phyloP scores from a whole-genome alignment of 1,284 basidiomycete genomes.

The Phellinidium pouzarii region DNA sequence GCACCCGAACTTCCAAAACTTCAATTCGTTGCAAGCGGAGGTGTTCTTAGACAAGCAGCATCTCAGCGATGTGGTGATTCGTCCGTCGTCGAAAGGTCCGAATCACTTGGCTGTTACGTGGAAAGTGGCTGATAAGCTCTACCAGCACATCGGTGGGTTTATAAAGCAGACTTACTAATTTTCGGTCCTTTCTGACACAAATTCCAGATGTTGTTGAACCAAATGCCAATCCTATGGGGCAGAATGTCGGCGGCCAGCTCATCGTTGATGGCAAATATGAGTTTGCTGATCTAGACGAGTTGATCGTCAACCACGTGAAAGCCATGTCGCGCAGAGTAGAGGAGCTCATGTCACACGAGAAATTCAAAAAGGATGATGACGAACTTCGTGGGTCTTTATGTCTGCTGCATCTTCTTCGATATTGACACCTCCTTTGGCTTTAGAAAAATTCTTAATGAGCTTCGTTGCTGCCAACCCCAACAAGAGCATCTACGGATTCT shows the following conservation, averaged over 20 bases:
- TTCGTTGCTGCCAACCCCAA: conserved; percentile 90
- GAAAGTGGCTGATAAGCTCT: conserved; percentile 97
- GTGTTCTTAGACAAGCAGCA: conserved; percentile 85
- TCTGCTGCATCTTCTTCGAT: conserved; percentile 9
- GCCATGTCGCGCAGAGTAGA: conserved; percentile 93
- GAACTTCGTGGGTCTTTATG: conserved; percentile 72
- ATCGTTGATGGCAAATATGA: conserved; percentile 78
- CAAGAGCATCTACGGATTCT: conserved; percentile 94
- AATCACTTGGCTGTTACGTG: conserved; percentile 97
- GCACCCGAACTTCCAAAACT: conserved; percentile 97
- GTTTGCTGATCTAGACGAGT: conserved; percentile 94
- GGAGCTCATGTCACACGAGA: conserved; percentile 93
- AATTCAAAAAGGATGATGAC: conserved; percentile 88
- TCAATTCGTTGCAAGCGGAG: conserved; percentile 90
- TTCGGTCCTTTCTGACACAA: conserved; percentile 4
- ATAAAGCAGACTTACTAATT: not conserved
- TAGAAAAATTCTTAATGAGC: conserved; percentile 86
- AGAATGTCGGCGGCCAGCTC: conserved; percentile 65
- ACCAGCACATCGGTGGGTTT: conserved; percentile 88
- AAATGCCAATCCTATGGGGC: conserved; percentile 64
- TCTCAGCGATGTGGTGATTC: conserved; percentile 91
- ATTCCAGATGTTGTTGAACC: conserved; percentile 85
- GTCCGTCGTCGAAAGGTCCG: conserved; percentile 91
- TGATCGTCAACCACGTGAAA: conserved; percentile 96
- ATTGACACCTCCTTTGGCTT: not conserved